A percentile compares a stretch with the other conserved stretches of the same genome.
These are phyloP conservation scores for Lentinula sp. DNA, from an alignment of 768 basidiomycete species.

Conservation along the genomic window DNA sequence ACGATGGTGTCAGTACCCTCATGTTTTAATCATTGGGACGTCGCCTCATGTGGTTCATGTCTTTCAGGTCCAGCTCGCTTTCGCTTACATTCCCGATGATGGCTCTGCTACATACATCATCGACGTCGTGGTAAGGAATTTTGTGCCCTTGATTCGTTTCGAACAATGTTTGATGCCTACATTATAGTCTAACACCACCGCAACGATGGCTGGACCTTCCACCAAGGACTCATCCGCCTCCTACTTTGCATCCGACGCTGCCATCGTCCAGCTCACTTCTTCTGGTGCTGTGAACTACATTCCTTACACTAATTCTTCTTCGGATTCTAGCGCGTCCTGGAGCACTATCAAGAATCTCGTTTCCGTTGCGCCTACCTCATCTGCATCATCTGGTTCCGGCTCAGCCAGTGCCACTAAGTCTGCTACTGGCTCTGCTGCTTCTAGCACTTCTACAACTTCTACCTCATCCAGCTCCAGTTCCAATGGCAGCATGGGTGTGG, in stretches of 20 bases:
- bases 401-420: background rate
- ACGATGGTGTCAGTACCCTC: conserved; percentile 33
- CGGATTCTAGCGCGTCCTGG: conserved; percentile 11
- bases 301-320: conserved; percentile 18
- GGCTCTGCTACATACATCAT: conserved; percentile 67
- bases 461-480: background rate
- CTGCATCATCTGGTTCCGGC: background rate
- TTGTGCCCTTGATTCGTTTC: background rate
- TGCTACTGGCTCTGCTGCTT: background rate
- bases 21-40: background rate
- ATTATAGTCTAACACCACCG: conserved; percentile 56
- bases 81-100: conserved; percentile 76
- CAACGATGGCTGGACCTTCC: conserved; percentile 51
- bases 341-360: conserved; percentile 1
- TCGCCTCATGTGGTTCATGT: background rate
- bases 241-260: conserved; percentile 56
- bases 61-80: conserved; percentile 58
- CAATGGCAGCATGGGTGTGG: background rate
- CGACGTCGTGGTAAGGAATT: conserved; percentile 50
- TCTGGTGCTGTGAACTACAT: conserved; percentile 37
- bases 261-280: conserved; percentile 65
- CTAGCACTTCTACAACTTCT: background rate
- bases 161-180: background rate
- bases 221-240: conserved; percentile 52
- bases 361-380: conserved; percentile 6